Evolutionary conservation across 768 basidiomycete genomes (phyloP).

Genomic region (Collybia mongolica): DNA sequence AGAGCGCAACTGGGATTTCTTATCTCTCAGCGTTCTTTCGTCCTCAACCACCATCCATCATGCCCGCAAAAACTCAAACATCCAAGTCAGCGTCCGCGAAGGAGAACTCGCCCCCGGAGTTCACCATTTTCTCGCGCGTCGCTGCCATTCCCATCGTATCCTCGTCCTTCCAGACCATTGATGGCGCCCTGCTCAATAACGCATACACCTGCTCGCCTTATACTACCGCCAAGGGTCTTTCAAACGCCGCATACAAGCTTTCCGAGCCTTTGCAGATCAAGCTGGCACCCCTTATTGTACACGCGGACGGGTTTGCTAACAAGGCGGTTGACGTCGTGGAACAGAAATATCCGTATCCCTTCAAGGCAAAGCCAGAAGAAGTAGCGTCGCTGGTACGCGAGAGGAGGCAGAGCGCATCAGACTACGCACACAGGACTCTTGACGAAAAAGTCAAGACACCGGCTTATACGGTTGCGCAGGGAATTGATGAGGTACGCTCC

Average conservation of each 20-base stretch:
- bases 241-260: constrained; percentile 55
- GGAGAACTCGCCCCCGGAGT: constrained; percentile 39
- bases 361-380: constrained; percentile 72
- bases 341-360: constrained; percentile 73
- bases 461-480: constrained; percentile 59
- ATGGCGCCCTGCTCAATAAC: constrained; percentile 58
- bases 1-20: not conserved
- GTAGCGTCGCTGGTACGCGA: constrained; percentile 60
- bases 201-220: constrained; percentile 64
- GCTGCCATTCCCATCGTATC: constrained; percentile 74
- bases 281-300: constrained; percentile 63
- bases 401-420: constrained; percentile 51
- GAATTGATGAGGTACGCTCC: constrained; percentile 67
- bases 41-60: constrained; percentile 14
- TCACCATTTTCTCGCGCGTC: constrained; percentile 63
- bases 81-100: constrained; percentile 12
- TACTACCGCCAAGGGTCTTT: constrained; percentile 59
- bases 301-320: constrained; percentile 68
- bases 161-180: constrained; percentile 58
- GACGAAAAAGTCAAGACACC: constrained; percentile 66
- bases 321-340: constrained; percentile 74
- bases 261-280: constrained; percentile 65
- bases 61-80: constrained; percentile 27
- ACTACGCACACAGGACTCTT: constrained; percentile 58
- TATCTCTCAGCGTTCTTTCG: constrained; percentile 14